Percentiles rank a stretch among this genome's conserved stretches.
Evolutionary conservation across 192 early-diverging fungal species (phyloP).

Genomic region (Entophlyctis helioformis): DNA sequence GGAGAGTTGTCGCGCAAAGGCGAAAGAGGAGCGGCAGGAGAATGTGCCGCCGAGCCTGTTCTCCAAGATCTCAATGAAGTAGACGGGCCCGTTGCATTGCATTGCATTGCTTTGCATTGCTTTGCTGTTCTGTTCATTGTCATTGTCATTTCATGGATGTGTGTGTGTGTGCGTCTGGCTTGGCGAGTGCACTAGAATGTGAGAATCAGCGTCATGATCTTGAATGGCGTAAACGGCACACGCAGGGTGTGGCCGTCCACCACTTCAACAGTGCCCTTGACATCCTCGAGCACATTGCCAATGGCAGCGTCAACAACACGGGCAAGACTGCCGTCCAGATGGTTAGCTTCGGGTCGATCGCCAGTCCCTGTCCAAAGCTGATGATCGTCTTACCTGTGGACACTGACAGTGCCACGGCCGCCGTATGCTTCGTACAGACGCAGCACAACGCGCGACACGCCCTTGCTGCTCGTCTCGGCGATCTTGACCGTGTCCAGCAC

Average conservation of each 20-base stretch:
- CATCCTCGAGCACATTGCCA: conserved; percentile 77
- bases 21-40: conserved; percentile 30
- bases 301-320: conserved; percentile 31
- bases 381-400: conserved; percentile 25
- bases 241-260: not conserved
- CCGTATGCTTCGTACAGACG: conserved; percentile 89
- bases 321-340: conserved; percentile 23
- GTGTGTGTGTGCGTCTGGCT: too few species aligned
- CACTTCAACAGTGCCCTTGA: conserved; percentile 12
- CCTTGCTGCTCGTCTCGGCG: conserved; percentile 44
- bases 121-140: too few species aligned
- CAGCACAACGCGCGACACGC: conserved; percentile 47
- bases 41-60: conserved; percentile 18
- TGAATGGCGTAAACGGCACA: conserved; percentile 14
- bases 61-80: conserved; percentile 17
- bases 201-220: conserved; percentile 11
- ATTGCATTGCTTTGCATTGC: too few species aligned
- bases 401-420: conserved; percentile 50
- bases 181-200: not conserved
- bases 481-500: conserved; percentile 86
- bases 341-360: not conserved
- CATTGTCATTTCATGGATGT: too few species aligned
- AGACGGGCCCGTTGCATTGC: too few species aligned
- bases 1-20: conserved; percentile 63
- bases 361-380: not conserved